Evolutionary conservation across 192 early-diverging fungal species (phyloP).

Genomic region (Coemansia furcata): DNA sequence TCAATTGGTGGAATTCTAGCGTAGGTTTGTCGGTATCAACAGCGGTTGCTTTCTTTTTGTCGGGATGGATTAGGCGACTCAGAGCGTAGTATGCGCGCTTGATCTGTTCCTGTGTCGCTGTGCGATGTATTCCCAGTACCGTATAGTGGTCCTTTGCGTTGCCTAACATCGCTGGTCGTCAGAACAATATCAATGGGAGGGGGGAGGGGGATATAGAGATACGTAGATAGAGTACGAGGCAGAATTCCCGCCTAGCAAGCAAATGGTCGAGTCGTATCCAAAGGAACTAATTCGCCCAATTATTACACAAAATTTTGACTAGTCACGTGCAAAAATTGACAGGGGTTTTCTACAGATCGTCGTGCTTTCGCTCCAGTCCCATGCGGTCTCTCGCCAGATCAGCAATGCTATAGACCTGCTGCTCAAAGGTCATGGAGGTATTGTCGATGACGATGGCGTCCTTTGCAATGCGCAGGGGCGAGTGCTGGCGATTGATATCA

Average conservation of each 20-base stretch:
- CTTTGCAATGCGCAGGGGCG: conserved; percentile 67
- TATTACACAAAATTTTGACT: background rate
- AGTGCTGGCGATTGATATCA: conserved; percentile 62
- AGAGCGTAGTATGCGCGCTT: conserved; percentile 40
- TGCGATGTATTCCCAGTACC: conserved; percentile 12
- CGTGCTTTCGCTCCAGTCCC: conserved; percentile 39
- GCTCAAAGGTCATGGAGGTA: conserved; percentile 62
- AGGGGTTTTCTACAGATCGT: conserved; percentile 8
- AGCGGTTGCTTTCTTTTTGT: conserved; percentile 15
- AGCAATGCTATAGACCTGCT: conserved; percentile 66
- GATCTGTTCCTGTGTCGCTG: conserved; percentile 31
- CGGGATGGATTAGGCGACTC: conserved; percentile 35
- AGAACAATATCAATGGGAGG: background rate
- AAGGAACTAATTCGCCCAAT: background rate
- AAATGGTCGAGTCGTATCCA: too few species aligned
- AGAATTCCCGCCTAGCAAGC: background rate
- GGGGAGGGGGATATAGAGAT: background rate
- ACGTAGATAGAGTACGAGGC: background rate
- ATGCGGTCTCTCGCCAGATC: conserved; percentile 54
- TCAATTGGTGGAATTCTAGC: conserved; percentile 35
- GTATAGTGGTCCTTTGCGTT: conserved; percentile 20
- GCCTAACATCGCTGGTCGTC: background rate
- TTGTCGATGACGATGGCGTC: conserved; percentile 77
- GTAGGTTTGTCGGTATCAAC: background rate
- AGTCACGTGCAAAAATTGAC: background rate